phyloP scores from a whole-genome alignment of 2,329 filamentous ascomycete species.

The Hypoxylon sp. region DNA sequence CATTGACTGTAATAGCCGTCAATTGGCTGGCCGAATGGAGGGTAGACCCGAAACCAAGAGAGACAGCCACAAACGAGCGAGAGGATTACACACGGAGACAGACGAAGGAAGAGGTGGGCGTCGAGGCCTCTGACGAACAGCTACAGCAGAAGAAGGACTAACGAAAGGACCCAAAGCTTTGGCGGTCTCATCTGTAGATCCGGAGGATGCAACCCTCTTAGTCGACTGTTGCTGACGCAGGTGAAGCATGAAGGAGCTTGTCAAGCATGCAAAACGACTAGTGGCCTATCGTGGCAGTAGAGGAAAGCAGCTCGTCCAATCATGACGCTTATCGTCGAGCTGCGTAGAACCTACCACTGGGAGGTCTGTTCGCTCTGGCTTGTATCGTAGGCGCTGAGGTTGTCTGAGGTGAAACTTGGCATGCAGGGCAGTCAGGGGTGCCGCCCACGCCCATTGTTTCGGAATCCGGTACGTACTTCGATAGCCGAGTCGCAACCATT shows the following conservation, averaged over 20 bases:
- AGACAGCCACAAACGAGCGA: constrained; percentile 36
- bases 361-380: constrained; percentile 30
- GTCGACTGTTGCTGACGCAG: constrained; percentile 17
- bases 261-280: constrained; percentile 39
- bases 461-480: constrained; percentile 29
- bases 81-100: constrained; percentile 15
- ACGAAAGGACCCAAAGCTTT: constrained; percentile 27
- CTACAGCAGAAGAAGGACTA: constrained; percentile 10
- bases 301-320: constrained; percentile 28
- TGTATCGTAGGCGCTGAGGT: constrained; percentile 28
- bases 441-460: constrained; percentile 36
- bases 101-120: constrained; percentile 19
- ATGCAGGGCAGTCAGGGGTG: constrained; percentile 38
- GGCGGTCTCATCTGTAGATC: constrained; percentile 35
- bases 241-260: constrained; percentile 29
- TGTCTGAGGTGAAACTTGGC: constrained; percentile 35
- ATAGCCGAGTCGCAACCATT: neutral
- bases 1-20: constrained; percentile 28
- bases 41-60: constrained; percentile 30
- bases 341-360: constrained; percentile 20
- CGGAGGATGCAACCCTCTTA: constrained; percentile 31
- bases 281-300: constrained; percentile 3
- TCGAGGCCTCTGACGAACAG: constrained; percentile 31
- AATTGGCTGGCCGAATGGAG: constrained; percentile 29
- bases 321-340: constrained; percentile 5